Evolutionary conservation across 495 filamentous ascomycete species (phyloP), one percentile per base, ranked within the genome.

Genomic region (Copromyces sp.): DNA sequence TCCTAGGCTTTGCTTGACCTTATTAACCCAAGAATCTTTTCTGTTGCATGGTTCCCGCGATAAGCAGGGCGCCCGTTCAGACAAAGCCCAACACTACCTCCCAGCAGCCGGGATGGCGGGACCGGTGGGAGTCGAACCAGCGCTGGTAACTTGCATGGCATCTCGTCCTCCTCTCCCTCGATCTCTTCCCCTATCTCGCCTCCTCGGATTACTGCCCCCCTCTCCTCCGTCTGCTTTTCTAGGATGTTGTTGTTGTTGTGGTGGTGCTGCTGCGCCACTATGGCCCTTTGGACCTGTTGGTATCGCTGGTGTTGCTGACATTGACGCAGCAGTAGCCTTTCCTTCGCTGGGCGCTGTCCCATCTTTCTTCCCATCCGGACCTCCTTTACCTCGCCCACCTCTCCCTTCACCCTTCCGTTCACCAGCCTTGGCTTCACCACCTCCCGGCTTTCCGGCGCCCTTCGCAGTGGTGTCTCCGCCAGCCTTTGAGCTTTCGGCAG

Each of bases 281-380:
- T 20, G 39, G 5, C 61, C 39, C 29, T 65, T 65, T 9, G 53
- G 53, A 35, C 53, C 53, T 65, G 53, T 65, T 16, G 29, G 53
- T 35, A 65, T 65, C 53, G 53, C 53, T 37, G 11, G 24, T 29
- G 53, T 65, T 37, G 47, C 24, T 3, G 53, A 65, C 0, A 29
- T 17, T 65, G 53, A 35, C 6, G 29, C 14, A 65, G 7, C 47
- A 61, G 24, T 29, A 32, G 17, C 47, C 59, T 39, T 41, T 39
- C 61, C 53, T 37, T 70, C 69, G 17, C 71, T 61, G 17, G 42
- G 16, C 29, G 72, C 68, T 47, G 71, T 71, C 37, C 44, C 47
- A 9, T 59, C 68, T 40, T 73, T 75, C 75, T 81, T 76, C 77
- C 78, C 16, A 73, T 77, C 61, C 76, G 79, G 73, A 78, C 82